Percentiles rank a stretch among this genome's conserved stretches.
Evolutionary conservation across 1,284 basidiomycete genomes (phyloP).

Genomic region (Cutaneotrichosporon sp.): DNA sequence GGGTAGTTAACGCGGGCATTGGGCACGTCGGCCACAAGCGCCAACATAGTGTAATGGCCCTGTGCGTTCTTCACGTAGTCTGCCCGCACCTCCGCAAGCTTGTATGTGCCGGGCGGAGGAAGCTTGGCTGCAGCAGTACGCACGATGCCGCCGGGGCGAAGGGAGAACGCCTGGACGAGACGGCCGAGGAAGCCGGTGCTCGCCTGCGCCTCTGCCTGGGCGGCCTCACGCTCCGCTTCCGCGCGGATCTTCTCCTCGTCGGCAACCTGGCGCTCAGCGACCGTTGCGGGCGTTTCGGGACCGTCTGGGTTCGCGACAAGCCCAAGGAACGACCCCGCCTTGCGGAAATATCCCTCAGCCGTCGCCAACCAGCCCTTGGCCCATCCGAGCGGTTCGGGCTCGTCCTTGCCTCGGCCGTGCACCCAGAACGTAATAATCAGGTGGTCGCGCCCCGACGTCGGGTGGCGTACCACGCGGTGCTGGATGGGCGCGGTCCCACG

Average conservation of each 20-base stretch:
- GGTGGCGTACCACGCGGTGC: slow-evolving; percentile 36
- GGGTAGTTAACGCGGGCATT: slow-evolving; percentile 33
- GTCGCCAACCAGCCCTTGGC: slow-evolving; percentile 8
- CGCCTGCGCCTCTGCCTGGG: slow-evolving; percentile 4
- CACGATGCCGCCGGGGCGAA: background rate
- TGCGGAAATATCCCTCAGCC: background rate
- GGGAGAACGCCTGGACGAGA: slow-evolving; percentile 1
- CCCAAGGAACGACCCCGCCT: slow-evolving; percentile 6
- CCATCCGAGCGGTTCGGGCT: slow-evolving; percentile 32
- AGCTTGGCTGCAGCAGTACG: slow-evolving; percentile 13
- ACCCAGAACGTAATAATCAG: slow-evolving; percentile 47
- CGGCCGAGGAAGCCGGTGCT: slow-evolving; percentile 11
- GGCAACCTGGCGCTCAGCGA: background rate
- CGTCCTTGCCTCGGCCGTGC: slow-evolving; percentile 43
- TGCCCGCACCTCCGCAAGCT: slow-evolving; percentile 42
- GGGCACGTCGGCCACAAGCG: slow-evolving; percentile 45
- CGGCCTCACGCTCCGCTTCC: slow-evolving; percentile 2
- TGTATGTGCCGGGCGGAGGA: slow-evolving; percentile 46
- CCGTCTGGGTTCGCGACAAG: slow-evolving; percentile 12
- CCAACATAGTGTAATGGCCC: slow-evolving; percentile 39
- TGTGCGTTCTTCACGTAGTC: slow-evolving; percentile 48
- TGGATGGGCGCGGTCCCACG: slow-evolving; percentile 41
- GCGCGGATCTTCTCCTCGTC: background rate
- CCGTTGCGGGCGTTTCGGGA: background rate
- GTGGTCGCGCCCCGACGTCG: slow-evolving; percentile 42